Evolutionary conservation across 768 basidiomycete species (phyloP).

Genomic region (Tylopilus felleus): DNA sequence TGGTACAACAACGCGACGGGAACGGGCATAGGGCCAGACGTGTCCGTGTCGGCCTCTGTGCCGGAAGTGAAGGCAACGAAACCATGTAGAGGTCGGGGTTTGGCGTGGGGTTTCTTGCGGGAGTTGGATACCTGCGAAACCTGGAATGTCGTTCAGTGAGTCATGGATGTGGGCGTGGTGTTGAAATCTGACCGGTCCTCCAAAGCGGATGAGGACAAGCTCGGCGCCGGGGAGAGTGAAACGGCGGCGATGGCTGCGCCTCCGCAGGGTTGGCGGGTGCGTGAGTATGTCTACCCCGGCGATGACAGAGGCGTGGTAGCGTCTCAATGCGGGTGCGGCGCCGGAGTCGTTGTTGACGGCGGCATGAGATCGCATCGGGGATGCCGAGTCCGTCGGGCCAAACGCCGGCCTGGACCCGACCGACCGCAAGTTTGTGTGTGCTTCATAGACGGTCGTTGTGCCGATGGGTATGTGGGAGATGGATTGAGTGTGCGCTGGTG

Average conservation of each 20-base stretch:
- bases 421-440: too few species aligned
- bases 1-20: conserved; percentile 34
- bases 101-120: conserved; percentile 23
- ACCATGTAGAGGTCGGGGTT: conserved; percentile 35
- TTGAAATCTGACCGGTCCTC: conserved; percentile 22
- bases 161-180: accelerated
- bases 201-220: conserved; percentile 37
- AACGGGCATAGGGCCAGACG: background rate
- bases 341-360: conserved; percentile 24
- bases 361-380: conserved; percentile 19
- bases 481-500: too few species aligned
- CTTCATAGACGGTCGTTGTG: too few species aligned
- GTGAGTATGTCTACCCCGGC: conserved; percentile 28
- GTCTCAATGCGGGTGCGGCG: conserved; percentile 32
- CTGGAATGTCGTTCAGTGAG: conserved; percentile 8
- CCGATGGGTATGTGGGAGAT: too few species aligned
- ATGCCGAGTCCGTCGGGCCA: conserved; percentile 17
- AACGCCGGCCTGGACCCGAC: conserved; percentile 26
- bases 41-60: background rate
- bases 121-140: conserved; percentile 37
- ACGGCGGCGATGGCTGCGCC: conserved; percentile 39
- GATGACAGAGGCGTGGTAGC: conserved; percentile 35
- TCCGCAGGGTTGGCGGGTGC: conserved; percentile 39
- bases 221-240: conserved; percentile 12
- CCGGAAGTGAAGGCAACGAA: conserved; percentile 24